Evolutionary conservation across 768 basidiomycete species (phyloP).

Genomic region (Fistulinella prunicolor): DNA sequence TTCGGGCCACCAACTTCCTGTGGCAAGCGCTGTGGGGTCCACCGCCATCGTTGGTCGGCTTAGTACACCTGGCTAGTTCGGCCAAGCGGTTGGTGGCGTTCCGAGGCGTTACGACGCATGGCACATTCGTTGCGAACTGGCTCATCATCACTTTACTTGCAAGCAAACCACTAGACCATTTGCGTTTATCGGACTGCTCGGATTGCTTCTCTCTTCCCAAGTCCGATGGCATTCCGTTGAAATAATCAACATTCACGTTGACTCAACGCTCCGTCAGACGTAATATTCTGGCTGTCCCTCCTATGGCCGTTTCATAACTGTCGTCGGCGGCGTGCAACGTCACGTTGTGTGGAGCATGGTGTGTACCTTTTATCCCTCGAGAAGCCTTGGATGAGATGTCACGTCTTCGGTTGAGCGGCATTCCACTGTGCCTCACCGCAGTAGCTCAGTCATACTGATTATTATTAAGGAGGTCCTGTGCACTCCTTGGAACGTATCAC

Average conservation of each 20-base stretch:
- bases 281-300: constrained; percentile 5
- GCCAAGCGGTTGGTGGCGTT: background rate
- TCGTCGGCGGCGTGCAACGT: background rate
- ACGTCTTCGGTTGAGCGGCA: constrained; percentile 7
- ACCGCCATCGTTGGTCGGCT: background rate
- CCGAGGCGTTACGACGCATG: background rate
- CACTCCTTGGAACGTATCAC: background rate
- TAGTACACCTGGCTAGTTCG: no score
- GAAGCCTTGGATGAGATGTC: constrained; percentile 1
- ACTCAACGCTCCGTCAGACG: constrained; percentile 7
- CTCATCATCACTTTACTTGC: no score
- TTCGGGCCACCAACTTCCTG: background rate
- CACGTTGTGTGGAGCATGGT: background rate
- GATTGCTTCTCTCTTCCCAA: no score
- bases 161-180: no score
- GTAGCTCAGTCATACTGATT: background rate
- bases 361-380: background rate
- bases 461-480: background rate
- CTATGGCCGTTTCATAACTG: constrained; percentile 2
- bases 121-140: background rate
- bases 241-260: no score
- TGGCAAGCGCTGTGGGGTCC: background rate
- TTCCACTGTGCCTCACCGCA: background rate
- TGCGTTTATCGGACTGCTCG: no score
- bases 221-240: no score